A percentile compares a stretch with the other conserved stretches of the same genome.
These are phyloP conservation scores for Aspergillus wentii DNA, from an alignment of 495 filamentous ascomycete genomes.

Conservation along the genomic window DNA sequence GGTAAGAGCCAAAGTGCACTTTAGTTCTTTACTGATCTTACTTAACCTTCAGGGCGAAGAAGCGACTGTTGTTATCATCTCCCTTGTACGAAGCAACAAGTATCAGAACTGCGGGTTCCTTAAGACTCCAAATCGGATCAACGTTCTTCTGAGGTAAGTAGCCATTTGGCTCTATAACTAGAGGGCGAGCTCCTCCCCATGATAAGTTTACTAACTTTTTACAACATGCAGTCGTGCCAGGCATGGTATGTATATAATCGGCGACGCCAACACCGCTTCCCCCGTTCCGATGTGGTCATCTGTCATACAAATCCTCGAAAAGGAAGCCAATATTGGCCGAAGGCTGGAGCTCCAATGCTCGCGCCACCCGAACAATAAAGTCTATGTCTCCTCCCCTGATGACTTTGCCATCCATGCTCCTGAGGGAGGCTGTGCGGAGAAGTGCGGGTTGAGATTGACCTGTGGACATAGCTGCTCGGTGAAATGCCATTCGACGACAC, in stretches of 20 bases:
- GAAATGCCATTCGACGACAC: conserved; percentile 62
- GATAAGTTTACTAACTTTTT: too few species aligned
- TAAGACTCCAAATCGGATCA: conserved; percentile 71
- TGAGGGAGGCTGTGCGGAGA: conserved; percentile 64
- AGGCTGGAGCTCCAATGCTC: conserved; percentile 58
- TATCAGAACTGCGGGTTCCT: conserved; percentile 64
- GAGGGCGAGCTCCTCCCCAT: too few species aligned
- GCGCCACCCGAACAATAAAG: conserved; percentile 56
- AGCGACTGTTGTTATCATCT: conserved; percentile 77
- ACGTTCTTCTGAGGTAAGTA: conserved; percentile 66
- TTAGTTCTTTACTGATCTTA: too few species aligned
- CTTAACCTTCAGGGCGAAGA: conserved; percentile 86
- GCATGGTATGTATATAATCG: conserved; percentile 84
- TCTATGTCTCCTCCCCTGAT: conserved; percentile 53
- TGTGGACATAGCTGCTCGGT: conserved; percentile 70
- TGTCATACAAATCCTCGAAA: conserved; percentile 51
- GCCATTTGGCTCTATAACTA: too few species aligned
- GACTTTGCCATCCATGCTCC: conserved; percentile 59
- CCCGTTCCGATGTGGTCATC: conserved; percentile 65
- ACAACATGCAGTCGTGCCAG: too few species aligned
- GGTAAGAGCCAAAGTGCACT: too few species aligned
- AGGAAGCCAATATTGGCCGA: conserved; percentile 47
- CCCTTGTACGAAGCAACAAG: conserved; percentile 69
- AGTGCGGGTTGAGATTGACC: conserved; percentile 53
- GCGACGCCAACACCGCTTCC: conserved; percentile 56